These are phyloP conservation scores for Lepiota subincarnata DNA, from an alignment of 768 basidiomycete genomes.

Conservation along the genomic window DNA sequence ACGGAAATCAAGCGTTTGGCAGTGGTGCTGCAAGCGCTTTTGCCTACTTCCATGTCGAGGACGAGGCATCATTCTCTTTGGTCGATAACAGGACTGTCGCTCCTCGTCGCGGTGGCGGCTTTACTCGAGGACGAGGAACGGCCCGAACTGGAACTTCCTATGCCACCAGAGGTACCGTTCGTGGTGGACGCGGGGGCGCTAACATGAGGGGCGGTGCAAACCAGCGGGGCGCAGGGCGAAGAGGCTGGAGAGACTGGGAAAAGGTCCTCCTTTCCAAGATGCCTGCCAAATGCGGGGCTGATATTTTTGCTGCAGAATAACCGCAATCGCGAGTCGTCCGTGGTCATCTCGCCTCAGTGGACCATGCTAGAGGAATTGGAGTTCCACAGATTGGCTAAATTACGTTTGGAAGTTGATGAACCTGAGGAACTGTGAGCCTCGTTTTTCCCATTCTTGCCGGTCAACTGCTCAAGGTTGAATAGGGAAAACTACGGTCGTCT, in stretches of 20 bases:
- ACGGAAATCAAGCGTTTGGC: conserved; percentile 82
- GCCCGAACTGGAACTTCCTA: conserved; percentile 41
- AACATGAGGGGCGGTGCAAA: conserved; percentile 34
- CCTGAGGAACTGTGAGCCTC: conserved; percentile 79
- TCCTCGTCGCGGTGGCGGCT: conserved; percentile 65
- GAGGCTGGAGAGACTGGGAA: conserved; percentile 93
- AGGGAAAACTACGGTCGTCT: conserved; percentile 88
- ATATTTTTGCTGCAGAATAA: conserved; percentile 48
- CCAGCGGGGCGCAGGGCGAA: conserved; percentile 47
- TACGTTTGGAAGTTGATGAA: conserved; percentile 91
- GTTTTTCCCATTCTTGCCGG: conserved; percentile 1
- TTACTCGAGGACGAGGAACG: conserved; percentile 54
- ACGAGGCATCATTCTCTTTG: conserved; percentile 94
- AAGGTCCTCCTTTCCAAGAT: conserved; percentile 53
- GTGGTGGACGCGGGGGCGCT: conserved; percentile 45
- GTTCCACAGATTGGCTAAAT: conserved; percentile 86
- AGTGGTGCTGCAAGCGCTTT: conserved; percentile 89
- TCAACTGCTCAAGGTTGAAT: conserved; percentile 12
- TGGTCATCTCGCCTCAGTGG: conserved; percentile 91
- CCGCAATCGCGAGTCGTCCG: conserved; percentile 87
- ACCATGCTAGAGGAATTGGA: conserved; percentile 96
- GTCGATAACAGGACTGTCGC: conserved; percentile 83
- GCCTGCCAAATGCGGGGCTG: neutral
- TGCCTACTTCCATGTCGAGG: conserved; percentile 96
- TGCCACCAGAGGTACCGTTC: conserved; percentile 41